phyloP scores from a whole-genome alignment of 768 basidiomycete species.

The Tulasnella sp. region DNA sequence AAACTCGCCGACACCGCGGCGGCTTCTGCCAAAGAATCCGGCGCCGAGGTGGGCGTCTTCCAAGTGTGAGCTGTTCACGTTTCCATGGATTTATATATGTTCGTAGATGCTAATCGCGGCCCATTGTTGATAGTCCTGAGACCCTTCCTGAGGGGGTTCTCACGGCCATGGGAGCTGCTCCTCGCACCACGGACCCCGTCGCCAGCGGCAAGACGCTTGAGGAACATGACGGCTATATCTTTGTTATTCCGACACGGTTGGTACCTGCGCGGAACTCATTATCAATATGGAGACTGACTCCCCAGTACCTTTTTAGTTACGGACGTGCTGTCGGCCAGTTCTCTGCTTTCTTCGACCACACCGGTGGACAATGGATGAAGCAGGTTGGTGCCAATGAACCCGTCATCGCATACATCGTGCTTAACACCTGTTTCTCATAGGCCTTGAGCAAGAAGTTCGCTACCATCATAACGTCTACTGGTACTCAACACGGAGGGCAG shows the following conservation, averaged over 20 bases:
- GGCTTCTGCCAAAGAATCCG: slow-evolving; percentile 26
- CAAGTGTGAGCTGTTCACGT: slow-evolving; percentile 22
- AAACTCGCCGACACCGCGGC: slow-evolving; percentile 26
- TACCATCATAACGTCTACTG: slow-evolving; percentile 28
- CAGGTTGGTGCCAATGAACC: not conserved
- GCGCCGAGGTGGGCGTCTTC: slow-evolving; percentile 28
- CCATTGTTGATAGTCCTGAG: slow-evolving; percentile 21
- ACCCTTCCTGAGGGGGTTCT: slow-evolving; percentile 29
- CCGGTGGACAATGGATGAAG: slow-evolving; percentile 26
- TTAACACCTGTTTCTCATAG: slow-evolving; percentile 16
- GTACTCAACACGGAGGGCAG: slow-evolving; percentile 30
- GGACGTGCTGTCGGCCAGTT: slow-evolving; percentile 30
- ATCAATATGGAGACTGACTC: too few species aligned
- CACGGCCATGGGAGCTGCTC: slow-evolving; percentile 27
- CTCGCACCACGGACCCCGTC: slow-evolving; percentile 27
- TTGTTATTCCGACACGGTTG: slow-evolving; percentile 19
- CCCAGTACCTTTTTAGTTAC: slow-evolving; percentile 28
- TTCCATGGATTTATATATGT: not conserved
- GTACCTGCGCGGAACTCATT: too few species aligned
- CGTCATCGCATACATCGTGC: not conserved
- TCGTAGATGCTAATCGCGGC: not conserved
- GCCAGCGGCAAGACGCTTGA: slow-evolving; percentile 27
- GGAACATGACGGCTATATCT: slow-evolving; percentile 27
- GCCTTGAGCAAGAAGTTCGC: slow-evolving; percentile 29
- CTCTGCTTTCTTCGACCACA: slow-evolving; percentile 29